A percentile compares a stretch with the other conserved stretches of the same genome.
Conservation (phyloP, 1,284 basidiomycete species). For the Melanopsichium pennsylvanicum region DNA sequence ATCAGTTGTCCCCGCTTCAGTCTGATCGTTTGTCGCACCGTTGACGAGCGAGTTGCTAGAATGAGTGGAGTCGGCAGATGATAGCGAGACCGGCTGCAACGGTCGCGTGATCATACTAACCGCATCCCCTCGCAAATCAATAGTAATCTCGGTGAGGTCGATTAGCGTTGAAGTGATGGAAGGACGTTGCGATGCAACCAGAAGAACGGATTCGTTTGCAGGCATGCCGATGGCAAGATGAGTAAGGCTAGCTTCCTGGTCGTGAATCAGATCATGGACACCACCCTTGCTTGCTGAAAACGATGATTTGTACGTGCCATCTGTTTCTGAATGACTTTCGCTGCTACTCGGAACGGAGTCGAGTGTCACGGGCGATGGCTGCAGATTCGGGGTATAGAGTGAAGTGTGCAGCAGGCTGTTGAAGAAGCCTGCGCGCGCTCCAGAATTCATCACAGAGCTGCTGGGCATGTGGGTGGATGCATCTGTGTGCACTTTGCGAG, state of each 20-base stretch:
- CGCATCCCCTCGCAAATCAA: constrained; percentile 24
- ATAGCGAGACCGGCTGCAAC: constrained; percentile 19
- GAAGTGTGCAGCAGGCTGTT: constrained; percentile 23
- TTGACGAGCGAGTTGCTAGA: not conserved
- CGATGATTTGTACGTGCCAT: not conserved
- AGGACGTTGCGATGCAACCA: constrained; percentile 26
- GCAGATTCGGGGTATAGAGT: constrained; percentile 26
- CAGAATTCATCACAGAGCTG: not conserved
- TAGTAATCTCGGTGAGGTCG: constrained; percentile 30
- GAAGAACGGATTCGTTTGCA: constrained; percentile 18
- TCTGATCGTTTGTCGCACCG: not conserved
- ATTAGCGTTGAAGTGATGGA: constrained; percentile 8
- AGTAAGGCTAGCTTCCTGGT: constrained; percentile 4
- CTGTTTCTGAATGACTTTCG: not conserved
- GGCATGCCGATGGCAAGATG: constrained; percentile 45
- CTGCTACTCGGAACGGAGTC: constrained; percentile 10
- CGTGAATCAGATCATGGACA: not conserved
- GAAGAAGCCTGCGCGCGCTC: constrained; percentile 6
- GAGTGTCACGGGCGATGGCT: constrained; percentile 36
- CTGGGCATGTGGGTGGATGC: not conserved
- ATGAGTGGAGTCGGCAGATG: not conserved
- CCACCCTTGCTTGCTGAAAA: not conserved
- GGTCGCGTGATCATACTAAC: constrained; percentile 42
- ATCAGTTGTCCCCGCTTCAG: not conserved
- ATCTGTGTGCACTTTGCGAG: constrained; percentile 14